These are phyloP conservation scores for Microcera coccophila DNA, from an alignment of 2,329 filamentous ascomycete genomes.

Conservation along the genomic window DNA sequence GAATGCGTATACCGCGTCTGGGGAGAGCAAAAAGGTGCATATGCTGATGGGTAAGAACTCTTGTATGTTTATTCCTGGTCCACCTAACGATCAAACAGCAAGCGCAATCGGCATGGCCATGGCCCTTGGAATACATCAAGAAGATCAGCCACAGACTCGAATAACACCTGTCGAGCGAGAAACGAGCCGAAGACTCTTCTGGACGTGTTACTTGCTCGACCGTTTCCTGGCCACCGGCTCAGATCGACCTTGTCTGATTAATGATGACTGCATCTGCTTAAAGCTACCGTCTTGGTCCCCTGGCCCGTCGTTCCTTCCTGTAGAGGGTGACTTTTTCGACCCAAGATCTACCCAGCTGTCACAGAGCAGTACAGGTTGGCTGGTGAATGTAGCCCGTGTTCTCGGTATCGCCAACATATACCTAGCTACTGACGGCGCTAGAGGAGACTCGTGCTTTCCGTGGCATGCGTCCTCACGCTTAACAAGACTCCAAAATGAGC, in stretches of 20 bases:
- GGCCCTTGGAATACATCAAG: constrained; percentile 75
- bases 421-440: constrained; percentile 78
- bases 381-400: constrained; percentile 80
- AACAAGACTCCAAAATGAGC: constrained; percentile 79
- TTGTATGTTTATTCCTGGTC: not conserved
- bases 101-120: constrained; percentile 78
- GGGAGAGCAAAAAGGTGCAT: constrained; percentile 79
- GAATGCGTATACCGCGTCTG: constrained; percentile 70
- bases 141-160: constrained; percentile 60
- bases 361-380: constrained; percentile 72
- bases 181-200: constrained; percentile 75
- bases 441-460: constrained; percentile 84
- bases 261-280: constrained; percentile 71
- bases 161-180: constrained; percentile 68
- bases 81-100: constrained; percentile 47
- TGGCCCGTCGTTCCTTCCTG: constrained; percentile 54
- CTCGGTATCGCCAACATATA: constrained; percentile 81
- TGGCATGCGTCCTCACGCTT: constrained; percentile 85
- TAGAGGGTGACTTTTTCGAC: constrained; percentile 79
- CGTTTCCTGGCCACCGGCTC: constrained; percentile 79
- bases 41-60: constrained; percentile 69
- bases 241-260: constrained; percentile 73
- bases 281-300: constrained; percentile 72
- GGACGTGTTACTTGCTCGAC: constrained; percentile 84
- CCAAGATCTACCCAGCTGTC: constrained; percentile 72